These are phyloP conservation scores for Amanita molliuscula DNA, from an alignment of 768 basidiomycete genomes.

Conservation along the genomic window DNA sequence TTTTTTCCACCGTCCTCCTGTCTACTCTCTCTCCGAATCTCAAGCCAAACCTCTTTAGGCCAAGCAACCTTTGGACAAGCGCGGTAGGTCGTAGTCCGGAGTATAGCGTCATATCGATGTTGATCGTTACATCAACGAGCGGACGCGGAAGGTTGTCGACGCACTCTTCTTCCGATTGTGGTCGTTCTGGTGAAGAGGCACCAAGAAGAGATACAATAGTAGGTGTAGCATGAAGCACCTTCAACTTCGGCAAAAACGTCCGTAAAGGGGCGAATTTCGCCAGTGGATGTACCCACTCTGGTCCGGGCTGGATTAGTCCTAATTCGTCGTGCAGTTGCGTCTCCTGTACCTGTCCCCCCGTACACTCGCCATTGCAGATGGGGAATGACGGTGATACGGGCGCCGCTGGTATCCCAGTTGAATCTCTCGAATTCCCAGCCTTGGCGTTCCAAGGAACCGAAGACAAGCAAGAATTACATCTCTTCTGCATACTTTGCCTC, in stretches of 20 bases:
- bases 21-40: slow-evolving; percentile 30
- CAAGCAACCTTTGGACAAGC: slow-evolving; percentile 24
- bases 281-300: slow-evolving; percentile 4
- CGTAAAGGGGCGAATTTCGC: slow-evolving; percentile 14
- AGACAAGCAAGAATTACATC: background rate
- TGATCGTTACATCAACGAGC: slow-evolving; percentile 23
- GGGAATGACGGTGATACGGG: background rate
- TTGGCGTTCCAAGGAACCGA: background rate
- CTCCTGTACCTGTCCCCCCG: background rate
- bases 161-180: background rate
- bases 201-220: slow-evolving; percentile 19
- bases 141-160: slow-evolving; percentile 13
- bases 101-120: slow-evolving; percentile 34
- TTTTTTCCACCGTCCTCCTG: slow-evolving; percentile 33
- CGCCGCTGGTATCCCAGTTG: background rate
- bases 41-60: slow-evolving; percentile 21
- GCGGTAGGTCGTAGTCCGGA: slow-evolving; percentile 33
- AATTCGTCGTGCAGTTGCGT: background rate
- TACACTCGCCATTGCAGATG: background rate
- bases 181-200: slow-evolving; percentile 10
- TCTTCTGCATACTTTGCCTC: background rate
- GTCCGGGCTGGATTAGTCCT: slow-evolving; percentile 7
- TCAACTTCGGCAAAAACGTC: slow-evolving; percentile 30
- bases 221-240: slow-evolving; percentile 26
- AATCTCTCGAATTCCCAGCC: background rate